Evolutionary conservation across 2,329 filamentous ascomycete species (phyloP).

Genomic region (Cordyceps cicadae): DNA sequence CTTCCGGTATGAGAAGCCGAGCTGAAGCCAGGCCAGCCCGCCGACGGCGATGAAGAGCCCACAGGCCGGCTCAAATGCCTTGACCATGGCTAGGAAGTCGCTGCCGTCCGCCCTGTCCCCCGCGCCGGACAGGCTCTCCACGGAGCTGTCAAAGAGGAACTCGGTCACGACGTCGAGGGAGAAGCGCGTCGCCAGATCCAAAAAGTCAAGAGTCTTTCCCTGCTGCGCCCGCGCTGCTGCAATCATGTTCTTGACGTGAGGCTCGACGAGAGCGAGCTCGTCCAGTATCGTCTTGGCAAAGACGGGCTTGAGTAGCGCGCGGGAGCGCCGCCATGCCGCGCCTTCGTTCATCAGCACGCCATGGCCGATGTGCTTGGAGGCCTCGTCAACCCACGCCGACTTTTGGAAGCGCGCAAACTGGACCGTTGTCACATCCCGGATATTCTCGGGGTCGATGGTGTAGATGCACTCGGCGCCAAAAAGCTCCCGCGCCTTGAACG

Average conservation of each 20-base stretch:
- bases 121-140: not conserved
- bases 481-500: constrained; percentile 1
- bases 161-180: constrained; percentile 10
- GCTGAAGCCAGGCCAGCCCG: constrained; percentile 1
- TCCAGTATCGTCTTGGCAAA: constrained; percentile 7
- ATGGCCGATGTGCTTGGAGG: constrained; percentile 9
- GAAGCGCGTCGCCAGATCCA: constrained; percentile 1
- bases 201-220: not conserved
- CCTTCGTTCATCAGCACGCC: constrained; percentile 11
- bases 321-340: not conserved
- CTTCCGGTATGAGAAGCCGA: not conserved
- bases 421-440: constrained; percentile 2
- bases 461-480: constrained; percentile 8
- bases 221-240: not conserved
- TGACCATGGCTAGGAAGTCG: constrained; percentile 4
- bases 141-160: constrained; percentile 8
- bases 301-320: constrained; percentile 1
- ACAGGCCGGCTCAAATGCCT: constrained; percentile 5
- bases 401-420: constrained; percentile 8
- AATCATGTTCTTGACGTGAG: not conserved
- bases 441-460: constrained; percentile 9
- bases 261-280: constrained; percentile 4
- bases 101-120: not conserved
- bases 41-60: constrained; percentile 8
- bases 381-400: constrained; percentile 8